Evolutionary conservation across 169 alveolate species (phyloP).

Genomic region (Amoebophrya sp.): DNA sequence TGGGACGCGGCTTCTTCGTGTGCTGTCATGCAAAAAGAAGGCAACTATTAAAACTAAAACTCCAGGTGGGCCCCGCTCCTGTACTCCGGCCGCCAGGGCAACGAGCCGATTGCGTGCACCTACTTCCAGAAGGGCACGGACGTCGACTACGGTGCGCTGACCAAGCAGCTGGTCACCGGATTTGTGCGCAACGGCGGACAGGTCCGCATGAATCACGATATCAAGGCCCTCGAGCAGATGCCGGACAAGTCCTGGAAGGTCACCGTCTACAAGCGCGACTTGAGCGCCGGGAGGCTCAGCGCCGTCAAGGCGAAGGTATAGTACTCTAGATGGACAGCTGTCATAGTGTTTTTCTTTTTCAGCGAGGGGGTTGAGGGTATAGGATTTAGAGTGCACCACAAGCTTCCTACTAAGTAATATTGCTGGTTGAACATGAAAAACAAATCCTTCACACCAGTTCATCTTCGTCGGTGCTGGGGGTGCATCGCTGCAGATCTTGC

Average conservation of each 20-base stretch:
- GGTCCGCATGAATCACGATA: conserved; percentile 2
- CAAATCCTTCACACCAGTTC: too few relatives aligned
- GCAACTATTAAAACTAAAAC: too few relatives aligned
- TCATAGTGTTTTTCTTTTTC: too few relatives aligned
- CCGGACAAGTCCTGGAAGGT: neutral
- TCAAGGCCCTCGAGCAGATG: neutral
- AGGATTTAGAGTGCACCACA: too few relatives aligned
- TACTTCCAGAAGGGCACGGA: conserved; percentile 44
- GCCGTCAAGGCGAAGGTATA: neutral
- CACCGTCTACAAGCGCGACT: neutral
- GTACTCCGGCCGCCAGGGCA: neutral
- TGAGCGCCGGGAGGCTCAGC: neutral
- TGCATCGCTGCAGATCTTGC: conserved; percentile 34
- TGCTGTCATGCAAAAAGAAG: too few relatives aligned
- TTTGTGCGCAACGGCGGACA: neutral
- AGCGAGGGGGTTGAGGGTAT: too few relatives aligned
- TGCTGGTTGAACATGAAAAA: too few relatives aligned
- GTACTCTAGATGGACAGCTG: too few relatives aligned
- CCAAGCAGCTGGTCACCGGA: conserved; percentile 31
- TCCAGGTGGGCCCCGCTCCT: neutral
- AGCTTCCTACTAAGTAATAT: too few relatives aligned
- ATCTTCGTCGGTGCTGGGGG: conserved; percentile 41
- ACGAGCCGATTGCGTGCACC: conserved; percentile 37
- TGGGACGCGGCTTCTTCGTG: too few relatives aligned
- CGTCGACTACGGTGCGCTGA: conserved; percentile 44